Evolutionary conservation across 192 early-diverging fungal species (phyloP), one percentile per base, ranked within the genome.

Genomic region (Coemansia sp.): DNA sequence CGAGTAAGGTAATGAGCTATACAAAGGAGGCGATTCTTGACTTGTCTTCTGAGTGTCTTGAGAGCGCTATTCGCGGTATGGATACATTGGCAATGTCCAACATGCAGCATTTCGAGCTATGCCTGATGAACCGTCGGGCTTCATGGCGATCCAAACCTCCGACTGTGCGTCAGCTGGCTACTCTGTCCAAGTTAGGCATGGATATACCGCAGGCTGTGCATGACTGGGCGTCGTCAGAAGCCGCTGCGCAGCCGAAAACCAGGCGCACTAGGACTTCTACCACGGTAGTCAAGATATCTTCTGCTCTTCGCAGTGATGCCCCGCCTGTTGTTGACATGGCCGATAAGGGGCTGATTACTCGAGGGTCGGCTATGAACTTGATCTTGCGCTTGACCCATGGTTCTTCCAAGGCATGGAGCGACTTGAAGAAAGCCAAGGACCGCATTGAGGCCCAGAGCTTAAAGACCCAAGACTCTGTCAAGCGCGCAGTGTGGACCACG

Each of bases 361-460:
- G 89, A 38, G 94, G 93, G 11, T 86, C 85, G 31, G 94, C 93
- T 1, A 84, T 89, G 58, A 89, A 93, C 73, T 61, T 95, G 53
- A 88, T 94, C 46, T 81, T 87, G 24, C 76, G 84, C 16, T 44
- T 90, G 38, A 78, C 71, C 2, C 78, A 86, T 60, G 92, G 92
- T 2, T 82, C 83, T 8, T 66, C 73, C 6, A 84, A 82, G 61
- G 68, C 73, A 20, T 89, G 89, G 89, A 80, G 33, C 44, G 29
- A 68, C 18, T 3, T 49, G 18, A 50, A 61, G 18, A 64, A 43
- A 41, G 64, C 52, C 38, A 38, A 53, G 29, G 53, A 47, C 33
- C 38, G 64, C 43, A 53, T 70, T 7, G n/a, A 33, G 5, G 64
- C 66, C 20, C 60, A 60, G 47, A 24, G 15, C 11, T 24, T 38